phyloP scores from a whole-genome alignment of 1,284 basidiomycete genomes.

The Paramarasmius palmivorus region DNA sequence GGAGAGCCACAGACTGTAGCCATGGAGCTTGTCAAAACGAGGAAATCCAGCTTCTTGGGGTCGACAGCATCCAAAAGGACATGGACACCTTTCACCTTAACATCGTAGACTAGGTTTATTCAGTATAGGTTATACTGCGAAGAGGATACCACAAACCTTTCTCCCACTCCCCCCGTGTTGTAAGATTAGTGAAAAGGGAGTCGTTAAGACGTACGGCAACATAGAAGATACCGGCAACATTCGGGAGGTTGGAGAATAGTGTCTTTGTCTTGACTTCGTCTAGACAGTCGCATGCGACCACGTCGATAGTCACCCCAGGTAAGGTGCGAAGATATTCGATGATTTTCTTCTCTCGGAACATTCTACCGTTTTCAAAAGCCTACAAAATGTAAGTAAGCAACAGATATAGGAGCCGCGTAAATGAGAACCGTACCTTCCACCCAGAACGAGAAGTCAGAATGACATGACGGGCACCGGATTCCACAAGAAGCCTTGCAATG shows the following conservation, averaged over 20 bases:
- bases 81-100: neutral
- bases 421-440: neutral
- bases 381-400: neutral
- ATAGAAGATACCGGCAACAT: slow-evolving; percentile 18
- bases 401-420: neutral
- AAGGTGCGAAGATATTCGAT: neutral
- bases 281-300: slow-evolving; percentile 4
- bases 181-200: slow-evolving; percentile 16
- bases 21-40: slow-evolving; percentile 3
- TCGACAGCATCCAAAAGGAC: slow-evolving; percentile 1
- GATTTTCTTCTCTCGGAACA: neutral
- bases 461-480: slow-evolving; percentile 2
- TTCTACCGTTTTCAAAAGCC: neutral
- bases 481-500: neutral
- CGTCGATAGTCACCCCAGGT: slow-evolving; percentile 1
- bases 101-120: neutral
- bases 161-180: slow-evolving; percentile 16
- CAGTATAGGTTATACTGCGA: neutral
- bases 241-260: neutral
- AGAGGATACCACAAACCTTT: slow-evolving; percentile 9
- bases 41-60: slow-evolving; percentile 5
- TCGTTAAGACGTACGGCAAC: slow-evolving; percentile 19
- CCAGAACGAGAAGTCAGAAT: slow-evolving; percentile 5
- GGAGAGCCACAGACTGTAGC: slow-evolving; percentile 1
- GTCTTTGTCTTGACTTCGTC: slow-evolving; percentile 1